Evolutionary conservation across 2,329 filamentous ascomycete genomes (phyloP).

Genomic region (Falciphora oryzae): DNA sequence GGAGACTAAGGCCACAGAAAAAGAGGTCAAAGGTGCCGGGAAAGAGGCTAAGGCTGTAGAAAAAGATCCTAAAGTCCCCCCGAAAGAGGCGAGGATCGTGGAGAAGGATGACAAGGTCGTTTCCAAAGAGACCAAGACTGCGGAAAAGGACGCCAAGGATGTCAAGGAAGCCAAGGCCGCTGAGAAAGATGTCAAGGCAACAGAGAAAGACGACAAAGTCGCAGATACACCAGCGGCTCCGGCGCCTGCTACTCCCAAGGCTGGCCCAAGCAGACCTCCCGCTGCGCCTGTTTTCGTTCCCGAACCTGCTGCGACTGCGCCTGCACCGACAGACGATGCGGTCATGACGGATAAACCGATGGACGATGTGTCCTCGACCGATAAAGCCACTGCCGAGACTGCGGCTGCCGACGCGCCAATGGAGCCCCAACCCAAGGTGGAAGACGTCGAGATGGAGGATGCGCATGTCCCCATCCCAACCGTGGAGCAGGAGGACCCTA

Average conservation of each 20-base stretch:
- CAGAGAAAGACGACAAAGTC: not conserved
- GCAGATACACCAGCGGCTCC: not conserved
- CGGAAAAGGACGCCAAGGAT: not conserved
- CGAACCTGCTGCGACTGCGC: not conserved
- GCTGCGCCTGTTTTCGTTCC: not conserved
- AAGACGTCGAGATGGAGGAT: conserved; percentile 31
- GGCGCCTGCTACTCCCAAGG: not conserved
- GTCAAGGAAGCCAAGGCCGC: not conserved
- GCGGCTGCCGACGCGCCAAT: not conserved
- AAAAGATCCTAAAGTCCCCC: not conserved
- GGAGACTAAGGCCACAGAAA: not conserved
- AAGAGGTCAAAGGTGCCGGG: not conserved
- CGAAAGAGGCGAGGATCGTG: not conserved
- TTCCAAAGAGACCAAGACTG: not conserved
- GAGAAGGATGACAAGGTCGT: not conserved
- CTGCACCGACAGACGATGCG: not conserved
- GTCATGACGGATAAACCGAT: not conserved
- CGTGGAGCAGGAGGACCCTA: conserved; percentile 17
- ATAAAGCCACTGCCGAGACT: not conserved
- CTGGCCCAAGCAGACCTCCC: not conserved
- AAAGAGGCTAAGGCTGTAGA: not conserved
- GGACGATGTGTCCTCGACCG: not conserved
- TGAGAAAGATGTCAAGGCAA: not conserved
- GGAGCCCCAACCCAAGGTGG: conserved; percentile 14
- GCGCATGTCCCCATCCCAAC: conserved; percentile 21